phyloP scores from a whole-genome alignment of 768 basidiomycete species.

The Tubosaeta brunneosetosa region DNA sequence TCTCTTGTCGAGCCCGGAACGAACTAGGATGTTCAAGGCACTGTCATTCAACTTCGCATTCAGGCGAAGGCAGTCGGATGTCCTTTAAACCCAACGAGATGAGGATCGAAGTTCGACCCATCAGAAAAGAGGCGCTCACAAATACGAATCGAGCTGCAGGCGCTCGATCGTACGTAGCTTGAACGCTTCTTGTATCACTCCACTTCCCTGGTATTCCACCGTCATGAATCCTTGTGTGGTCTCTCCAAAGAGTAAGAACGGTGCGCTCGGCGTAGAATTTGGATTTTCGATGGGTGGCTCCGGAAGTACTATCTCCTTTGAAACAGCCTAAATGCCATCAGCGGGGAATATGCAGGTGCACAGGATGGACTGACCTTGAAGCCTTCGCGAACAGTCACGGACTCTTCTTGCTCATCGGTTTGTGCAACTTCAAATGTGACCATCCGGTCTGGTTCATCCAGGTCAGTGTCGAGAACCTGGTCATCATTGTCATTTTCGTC shows the following conservation, averaged over 20 bases:
- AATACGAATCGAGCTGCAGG: constrained; percentile 10
- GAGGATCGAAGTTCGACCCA: too few species aligned
- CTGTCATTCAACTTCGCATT: constrained; percentile 22
- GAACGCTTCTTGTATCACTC: constrained; percentile 2
- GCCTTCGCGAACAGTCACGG: constrained; percentile 38
- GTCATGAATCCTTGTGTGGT: constrained; percentile 39
- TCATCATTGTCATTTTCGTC: constrained; percentile 21
- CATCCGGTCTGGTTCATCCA: constrained; percentile 43
- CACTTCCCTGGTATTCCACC: constrained; percentile 9
- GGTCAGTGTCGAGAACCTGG: constrained; percentile 28
- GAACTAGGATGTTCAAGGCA: constrained; percentile 24
- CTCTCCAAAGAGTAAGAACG: constrained; percentile 37
- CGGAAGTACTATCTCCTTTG: constrained; percentile 11
- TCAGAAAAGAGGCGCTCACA: constrained; percentile 23
- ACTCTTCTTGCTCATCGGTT: constrained; percentile 52
- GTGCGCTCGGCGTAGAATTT: constrained; percentile 8
- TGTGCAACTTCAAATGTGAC: constrained; percentile 52
- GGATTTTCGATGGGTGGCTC: constrained; percentile 5
- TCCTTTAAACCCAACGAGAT: constrained; percentile 7
- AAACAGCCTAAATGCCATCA: constrained; percentile 8
- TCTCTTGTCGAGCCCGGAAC: constrained; percentile 26
- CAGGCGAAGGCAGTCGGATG: constrained; percentile 21
- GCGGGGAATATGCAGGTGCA: too few species aligned
- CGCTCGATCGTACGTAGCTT: background rate
- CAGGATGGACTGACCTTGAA: constrained; percentile 37